Conservation (phyloP, 2,329 filamentous ascomycete genomes). For the Kalaharituber pfeilii region DNA sequence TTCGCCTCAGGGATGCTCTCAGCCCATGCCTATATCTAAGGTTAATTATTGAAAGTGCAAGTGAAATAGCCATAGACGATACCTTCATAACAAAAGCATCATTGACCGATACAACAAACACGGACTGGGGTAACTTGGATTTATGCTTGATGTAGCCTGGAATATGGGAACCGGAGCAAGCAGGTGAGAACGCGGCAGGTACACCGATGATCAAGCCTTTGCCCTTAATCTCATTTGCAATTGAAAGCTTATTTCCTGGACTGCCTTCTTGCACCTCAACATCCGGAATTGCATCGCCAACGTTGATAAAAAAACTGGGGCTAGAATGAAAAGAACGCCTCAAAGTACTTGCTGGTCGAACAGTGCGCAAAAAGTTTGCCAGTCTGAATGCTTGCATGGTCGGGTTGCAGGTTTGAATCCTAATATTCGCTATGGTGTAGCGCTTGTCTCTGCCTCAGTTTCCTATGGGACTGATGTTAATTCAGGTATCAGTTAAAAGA, state of each 20-base stretch:
- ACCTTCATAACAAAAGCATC: slow-evolving; percentile 23
- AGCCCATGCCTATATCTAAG: background rate
- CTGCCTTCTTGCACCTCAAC: slow-evolving; percentile 61
- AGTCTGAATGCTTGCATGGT: background rate
- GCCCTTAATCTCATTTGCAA: slow-evolving; percentile 51
- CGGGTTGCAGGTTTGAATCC: too few relatives aligned
- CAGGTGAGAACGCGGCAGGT: slow-evolving; percentile 19
- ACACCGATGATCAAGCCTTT: slow-evolving; percentile 21
- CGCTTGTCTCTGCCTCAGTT: too few relatives aligned
- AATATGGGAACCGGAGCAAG: slow-evolving; percentile 20
- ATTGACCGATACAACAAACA: slow-evolving; percentile 21
- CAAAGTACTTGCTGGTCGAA: background rate
- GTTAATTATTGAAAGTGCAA: background rate
- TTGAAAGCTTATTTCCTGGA: slow-evolving; percentile 66
- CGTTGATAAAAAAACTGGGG: slow-evolving; percentile 46
- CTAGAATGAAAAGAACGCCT: slow-evolving; percentile 44
- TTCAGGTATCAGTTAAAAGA: too few relatives aligned
- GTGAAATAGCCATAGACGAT: background rate
- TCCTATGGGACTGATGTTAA: too few relatives aligned
- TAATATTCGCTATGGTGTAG: too few relatives aligned
- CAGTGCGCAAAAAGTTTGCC: background rate
- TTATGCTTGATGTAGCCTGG: slow-evolving; percentile 17
- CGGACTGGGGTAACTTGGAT: slow-evolving; percentile 12
- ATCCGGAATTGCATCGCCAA: slow-evolving; percentile 62
- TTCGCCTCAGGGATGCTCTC: background rate